Evolutionary conservation across 495 filamentous ascomycete species (phyloP).

Genomic region (Cercophora sp.): DNA sequence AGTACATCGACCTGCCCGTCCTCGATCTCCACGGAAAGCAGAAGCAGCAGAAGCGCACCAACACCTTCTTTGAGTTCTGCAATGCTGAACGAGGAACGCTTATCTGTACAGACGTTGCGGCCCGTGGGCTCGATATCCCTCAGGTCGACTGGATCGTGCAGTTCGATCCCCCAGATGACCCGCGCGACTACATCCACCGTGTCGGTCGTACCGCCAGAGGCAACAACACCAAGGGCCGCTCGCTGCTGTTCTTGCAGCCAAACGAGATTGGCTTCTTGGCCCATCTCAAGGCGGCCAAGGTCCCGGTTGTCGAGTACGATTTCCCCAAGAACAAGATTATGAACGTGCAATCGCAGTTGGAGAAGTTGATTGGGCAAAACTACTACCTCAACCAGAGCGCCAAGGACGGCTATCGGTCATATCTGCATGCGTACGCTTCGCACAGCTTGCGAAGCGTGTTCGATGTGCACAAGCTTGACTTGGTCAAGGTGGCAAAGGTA

Average conservation of each 20-base stretch:
- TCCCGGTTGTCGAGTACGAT: slow-evolving; percentile 94
- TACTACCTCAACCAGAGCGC: slow-evolving; percentile 91
- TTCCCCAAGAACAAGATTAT: slow-evolving; percentile 88
- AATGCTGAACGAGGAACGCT: slow-evolving; percentile 87
- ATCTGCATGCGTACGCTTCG: slow-evolving; percentile 90
- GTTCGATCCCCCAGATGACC: slow-evolving; percentile 90
- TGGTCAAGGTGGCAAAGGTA: slow-evolving; percentile 82
- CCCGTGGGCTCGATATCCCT: slow-evolving; percentile 89
- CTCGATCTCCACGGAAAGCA: slow-evolving; percentile 86
- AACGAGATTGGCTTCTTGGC: slow-evolving; percentile 88
- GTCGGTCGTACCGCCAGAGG: slow-evolving; percentile 94
- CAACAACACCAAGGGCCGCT: slow-evolving; percentile 74
- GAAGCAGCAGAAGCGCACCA: slow-evolving; percentile 95
- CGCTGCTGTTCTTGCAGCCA: slow-evolving; percentile 88
- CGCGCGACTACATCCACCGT: slow-evolving; percentile 91
- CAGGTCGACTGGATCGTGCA: slow-evolving; percentile 94
- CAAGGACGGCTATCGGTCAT: slow-evolving; percentile 69
- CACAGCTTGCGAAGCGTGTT: slow-evolving; percentile 88
- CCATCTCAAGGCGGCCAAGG: slow-evolving; percentile 84
- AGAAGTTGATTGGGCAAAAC: slow-evolving; percentile 89
- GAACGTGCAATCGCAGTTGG: slow-evolving; percentile 91
- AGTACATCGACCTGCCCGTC: slow-evolving; percentile 95
- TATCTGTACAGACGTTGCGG: slow-evolving; percentile 96
- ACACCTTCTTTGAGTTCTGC: slow-evolving; percentile 97
- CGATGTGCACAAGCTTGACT: slow-evolving; percentile 88